Base-by-base conservation (phyloP, 495 filamentous ascomycete genomes). In the Penicillium goetzii region DNA sequence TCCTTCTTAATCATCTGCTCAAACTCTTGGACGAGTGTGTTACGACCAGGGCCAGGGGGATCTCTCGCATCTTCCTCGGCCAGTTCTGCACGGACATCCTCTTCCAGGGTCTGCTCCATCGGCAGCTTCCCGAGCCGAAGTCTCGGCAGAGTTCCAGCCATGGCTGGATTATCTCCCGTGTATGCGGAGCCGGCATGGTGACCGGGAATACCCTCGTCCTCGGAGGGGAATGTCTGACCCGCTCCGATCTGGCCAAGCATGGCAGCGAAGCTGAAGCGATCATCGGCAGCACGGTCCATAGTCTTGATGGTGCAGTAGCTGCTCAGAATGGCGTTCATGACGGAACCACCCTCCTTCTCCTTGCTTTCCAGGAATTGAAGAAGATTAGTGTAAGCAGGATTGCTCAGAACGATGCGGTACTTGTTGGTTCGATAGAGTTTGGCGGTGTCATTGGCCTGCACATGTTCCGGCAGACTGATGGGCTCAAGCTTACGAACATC, bases 131-230 rank as follows among this genome's bases (percentile, higher is more conserved):
- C 96, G 15, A 98, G 86, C 62, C 84, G 88, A 6, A 98, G 80
- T 56, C 82, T 80, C 1, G 88, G 80, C 47, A 82, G 60, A 73
- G 80, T 67, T 73, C 81, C 59, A 51, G 80, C 64, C 84, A 85
- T 70, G 34, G 77, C 80, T 9, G 86, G 83, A 56, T 84, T 88
- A 32, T 88, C 84, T 60, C 90, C 87, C 25, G 85, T 86, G 66
- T 93, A 92, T 25, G 88, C 86, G 3, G 93, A 90, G 0, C 95
- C 95, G 2, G 91, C 92, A 62, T 92, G 89, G 52, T 96, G 89
- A 6, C 96, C 96, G 0, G 92, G 91, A 63, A 99, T 97, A 38
- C 95, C 95, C 73, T 99, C 95, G 67, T 95, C 89, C 68, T 95
- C 89, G 34, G 90, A 87, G 12, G 89, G 88, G 61, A 85, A 83